These are phyloP conservation scores for Hippophae tibetana DNA, from an alignment of 306 rosid species.

Conservation along the genomic window DNA sequence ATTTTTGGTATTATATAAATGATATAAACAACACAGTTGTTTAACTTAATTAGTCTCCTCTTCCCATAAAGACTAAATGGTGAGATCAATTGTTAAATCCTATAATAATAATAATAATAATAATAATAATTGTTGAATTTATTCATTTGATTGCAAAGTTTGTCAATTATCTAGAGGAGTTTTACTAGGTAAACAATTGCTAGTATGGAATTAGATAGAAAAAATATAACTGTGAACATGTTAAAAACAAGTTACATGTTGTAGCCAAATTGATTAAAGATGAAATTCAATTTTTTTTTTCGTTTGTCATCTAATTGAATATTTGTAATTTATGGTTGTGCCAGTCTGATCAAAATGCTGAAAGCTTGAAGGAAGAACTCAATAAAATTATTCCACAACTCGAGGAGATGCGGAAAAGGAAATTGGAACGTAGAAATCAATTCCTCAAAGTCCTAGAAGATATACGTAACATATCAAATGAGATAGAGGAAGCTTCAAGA, in stretches of 20 bases:
- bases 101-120: too few species aligned
- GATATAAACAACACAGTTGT: too few species aligned
- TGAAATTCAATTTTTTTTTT: neutral
- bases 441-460: conserved; percentile 39
- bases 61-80: too few species aligned
- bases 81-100: too few species aligned
- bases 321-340: neutral
- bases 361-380: conserved; percentile 47
- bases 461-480: conserved; percentile 39
- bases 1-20: neutral
- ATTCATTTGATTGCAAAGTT: too few species aligned
- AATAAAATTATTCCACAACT: conserved; percentile 36
- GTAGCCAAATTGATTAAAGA: too few species aligned
- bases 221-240: neutral
- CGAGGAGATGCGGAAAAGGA: conserved; percentile 42
- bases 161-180: too few species aligned
- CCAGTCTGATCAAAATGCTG: conserved; percentile 40
- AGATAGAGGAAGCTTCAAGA: conserved; percentile 27
- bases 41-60: too few species aligned
- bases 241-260: too few species aligned
- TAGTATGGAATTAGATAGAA: neutral
- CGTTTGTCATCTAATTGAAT: conserved; percentile 2
- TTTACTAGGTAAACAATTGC: too few species aligned
- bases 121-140: too few species aligned
- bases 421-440: conserved; percentile 45